Evolutionary conservation across 2,329 filamentous ascomycete species (phyloP).

Genomic region (Trichoderma arundinaceum): DNA sequence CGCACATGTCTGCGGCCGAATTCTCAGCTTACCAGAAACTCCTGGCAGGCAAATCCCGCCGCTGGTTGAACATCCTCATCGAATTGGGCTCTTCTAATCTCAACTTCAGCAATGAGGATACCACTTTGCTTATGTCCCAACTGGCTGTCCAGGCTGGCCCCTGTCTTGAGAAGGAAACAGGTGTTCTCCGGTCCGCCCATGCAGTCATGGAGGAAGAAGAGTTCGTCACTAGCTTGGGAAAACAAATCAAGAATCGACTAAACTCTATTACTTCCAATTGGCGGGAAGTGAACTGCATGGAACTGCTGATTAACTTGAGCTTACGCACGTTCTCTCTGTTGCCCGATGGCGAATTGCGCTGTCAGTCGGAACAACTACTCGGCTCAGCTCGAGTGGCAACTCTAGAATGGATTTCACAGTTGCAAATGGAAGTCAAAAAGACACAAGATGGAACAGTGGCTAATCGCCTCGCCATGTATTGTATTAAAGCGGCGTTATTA

Average conservation of each 20-base stretch:
- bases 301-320: slow-evolving; percentile 58
- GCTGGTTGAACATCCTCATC: slow-evolving; percentile 57
- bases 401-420: slow-evolving; percentile 54
- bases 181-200: slow-evolving; percentile 54
- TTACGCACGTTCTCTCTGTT: slow-evolving; percentile 46
- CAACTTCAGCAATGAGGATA: slow-evolving; percentile 57
- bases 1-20: slow-evolving; percentile 55
- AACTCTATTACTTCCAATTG: slow-evolving; percentile 58
- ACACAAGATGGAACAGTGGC: slow-evolving; percentile 47
- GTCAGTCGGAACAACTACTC: slow-evolving; percentile 46
- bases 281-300: slow-evolving; percentile 65
- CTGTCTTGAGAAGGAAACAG: background rate
- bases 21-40: slow-evolving; percentile 58
- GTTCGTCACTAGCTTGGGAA: slow-evolving; percentile 56
- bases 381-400: slow-evolving; percentile 50
- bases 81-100: slow-evolving; percentile 61
- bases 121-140: slow-evolving; percentile 55
- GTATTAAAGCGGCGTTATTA: slow-evolving; percentile 61
- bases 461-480: slow-evolving; percentile 46
- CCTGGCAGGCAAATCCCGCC: slow-evolving; percentile 50
- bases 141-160: slow-evolving; percentile 64
- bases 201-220: slow-evolving; percentile 52
- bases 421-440: slow-evolving; percentile 53
- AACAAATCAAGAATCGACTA: slow-evolving; percentile 53
- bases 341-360: slow-evolving; percentile 21